A percentile compares a stretch with the other conserved stretches of the same genome.
Conservation (phyloP, 2,329 filamentous ascomycete genomes). For the Aphanoascus verrucosus region DNA sequence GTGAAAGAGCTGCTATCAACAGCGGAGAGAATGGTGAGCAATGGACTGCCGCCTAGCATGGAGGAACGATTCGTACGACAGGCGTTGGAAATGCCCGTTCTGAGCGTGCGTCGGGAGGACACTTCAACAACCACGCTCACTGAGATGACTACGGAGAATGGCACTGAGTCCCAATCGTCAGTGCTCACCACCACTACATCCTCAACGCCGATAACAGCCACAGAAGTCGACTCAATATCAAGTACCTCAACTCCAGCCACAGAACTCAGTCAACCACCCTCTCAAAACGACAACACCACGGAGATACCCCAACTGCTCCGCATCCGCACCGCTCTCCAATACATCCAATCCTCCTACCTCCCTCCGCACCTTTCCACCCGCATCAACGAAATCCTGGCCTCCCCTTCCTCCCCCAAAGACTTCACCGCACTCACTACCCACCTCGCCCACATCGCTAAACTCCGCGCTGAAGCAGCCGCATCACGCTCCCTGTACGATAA, state of each 20-base stretch:
- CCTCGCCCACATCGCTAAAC: slow-evolving; percentile 51
- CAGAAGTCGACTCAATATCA: slow-evolving; percentile 23
- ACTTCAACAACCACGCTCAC: slow-evolving; percentile 22
- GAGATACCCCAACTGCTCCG: slow-evolving; percentile 32
- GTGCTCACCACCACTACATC: slow-evolving; percentile 28
- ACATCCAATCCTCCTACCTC: slow-evolving; percentile 43
- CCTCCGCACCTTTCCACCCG: slow-evolving; percentile 28
- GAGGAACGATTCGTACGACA: slow-evolving; percentile 75
- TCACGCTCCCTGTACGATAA: slow-evolving; percentile 48
- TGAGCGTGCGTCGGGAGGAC: slow-evolving; percentile 54
- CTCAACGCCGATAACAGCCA: slow-evolving; percentile 20
- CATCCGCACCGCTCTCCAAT: slow-evolving; percentile 40
- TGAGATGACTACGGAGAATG: slow-evolving; percentile 19
- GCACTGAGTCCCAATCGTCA: slow-evolving; percentile 24
- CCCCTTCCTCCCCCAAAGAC: slow-evolving; percentile 41
- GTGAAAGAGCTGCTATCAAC: slow-evolving; percentile 56
- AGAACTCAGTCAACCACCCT: slow-evolving; percentile 21
- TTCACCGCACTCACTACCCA: slow-evolving; percentile 64
- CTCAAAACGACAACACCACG: slow-evolving; percentile 29
- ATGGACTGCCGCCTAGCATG: slow-evolving; percentile 63
- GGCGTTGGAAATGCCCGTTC: slow-evolving; percentile 63
- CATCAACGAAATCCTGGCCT: slow-evolving; percentile 31
- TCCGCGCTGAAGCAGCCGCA: slow-evolving; percentile 61
- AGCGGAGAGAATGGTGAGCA: slow-evolving; percentile 55
- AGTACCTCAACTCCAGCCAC: slow-evolving; percentile 3